A percentile compares a stretch with the other conserved stretches of the same genome.
These are phyloP conservation scores for Arthrobotrys sinensis DNA, from an alignment of 2,329 filamentous ascomycete species.

Conservation along the genomic window DNA sequence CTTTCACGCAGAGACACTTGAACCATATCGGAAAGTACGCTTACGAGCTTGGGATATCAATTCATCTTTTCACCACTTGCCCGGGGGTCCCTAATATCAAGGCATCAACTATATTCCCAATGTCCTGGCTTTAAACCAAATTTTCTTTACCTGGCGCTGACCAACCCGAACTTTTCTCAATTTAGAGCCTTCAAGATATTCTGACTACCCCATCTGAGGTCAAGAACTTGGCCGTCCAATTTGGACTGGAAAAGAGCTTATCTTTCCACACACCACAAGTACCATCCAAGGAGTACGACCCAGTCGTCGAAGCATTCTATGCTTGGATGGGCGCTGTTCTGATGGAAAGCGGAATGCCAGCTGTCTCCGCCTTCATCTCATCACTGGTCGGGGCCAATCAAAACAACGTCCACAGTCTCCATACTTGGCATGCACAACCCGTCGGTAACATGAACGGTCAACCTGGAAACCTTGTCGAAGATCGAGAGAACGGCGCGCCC, in stretches of 20 bases:
- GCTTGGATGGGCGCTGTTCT: conserved; percentile 38
- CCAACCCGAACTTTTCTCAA: not conserved
- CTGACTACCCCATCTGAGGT: not conserved
- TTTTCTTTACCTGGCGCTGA: not conserved
- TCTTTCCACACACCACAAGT: not conserved
- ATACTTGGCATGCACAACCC: not conserved
- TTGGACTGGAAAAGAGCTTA: conserved; percentile 4
- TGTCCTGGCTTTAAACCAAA: not conserved
- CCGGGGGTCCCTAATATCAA: conserved; percentile 5
- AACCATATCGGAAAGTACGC: conserved; percentile 40
- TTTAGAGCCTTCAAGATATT: conserved; percentile 15
- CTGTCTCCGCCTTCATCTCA: conserved; percentile 1
- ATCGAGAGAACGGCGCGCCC: not conserved
- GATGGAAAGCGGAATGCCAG: conserved; percentile 17
- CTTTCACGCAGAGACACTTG: conserved; percentile 21
- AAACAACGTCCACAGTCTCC: not conserved
- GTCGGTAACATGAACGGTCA: not conserved
- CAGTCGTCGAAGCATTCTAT: conserved; percentile 26
- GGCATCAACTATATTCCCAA: not conserved
- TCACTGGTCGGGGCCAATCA: conserved; percentile 3
- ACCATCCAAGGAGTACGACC: not conserved
- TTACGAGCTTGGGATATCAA: conserved; percentile 24
- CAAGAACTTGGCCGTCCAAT: not conserved
- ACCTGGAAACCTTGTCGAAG: not conserved
- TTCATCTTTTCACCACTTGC: conserved; percentile 8